These are phyloP conservation scores for Penicillium brevicompactum DNA, from an alignment of 2,329 filamentous ascomycete species.

Conservation along the genomic window DNA sequence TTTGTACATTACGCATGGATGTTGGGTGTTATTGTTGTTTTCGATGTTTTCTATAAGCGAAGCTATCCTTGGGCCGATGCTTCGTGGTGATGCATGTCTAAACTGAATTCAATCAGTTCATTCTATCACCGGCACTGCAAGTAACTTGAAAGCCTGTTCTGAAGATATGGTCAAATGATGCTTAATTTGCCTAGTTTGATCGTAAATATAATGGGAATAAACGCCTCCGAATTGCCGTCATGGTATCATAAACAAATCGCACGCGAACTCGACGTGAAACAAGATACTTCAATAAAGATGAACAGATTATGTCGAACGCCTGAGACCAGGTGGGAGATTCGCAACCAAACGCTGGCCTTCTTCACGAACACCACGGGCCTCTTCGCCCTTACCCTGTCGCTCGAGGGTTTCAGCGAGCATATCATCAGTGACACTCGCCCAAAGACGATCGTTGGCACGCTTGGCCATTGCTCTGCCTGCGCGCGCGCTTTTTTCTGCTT, in stretches of 20 bases:
- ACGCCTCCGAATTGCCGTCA: conserved; percentile 23
- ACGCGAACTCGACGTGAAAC: background rate
- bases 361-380: conserved; percentile 51
- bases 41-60: conserved; percentile 6
- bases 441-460: conserved; percentile 70
- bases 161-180: background rate
- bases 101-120: background rate
- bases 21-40: conserved; percentile 15
- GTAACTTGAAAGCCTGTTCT: background rate
- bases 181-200: conserved; percentile 2
- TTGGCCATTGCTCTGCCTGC: conserved; percentile 69
- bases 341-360: conserved; percentile 47
- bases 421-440: conserved; percentile 78
- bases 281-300: conserved; percentile 4
- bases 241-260: conserved; percentile 35
- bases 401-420: conserved; percentile 77
- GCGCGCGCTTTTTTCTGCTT: conserved; percentile 74
- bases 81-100: background rate
- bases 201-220: conserved; percentile 16
- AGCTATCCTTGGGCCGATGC: conserved; percentile 1
- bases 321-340: conserved; percentile 40
- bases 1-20: conserved; percentile 29
- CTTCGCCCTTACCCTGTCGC: conserved; percentile 64
- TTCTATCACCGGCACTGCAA: background rate
- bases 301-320: conserved; percentile 21